Base-by-base conservation (phyloP, 1,139 yeast species). In the Maudiozyma humilis region DNA sequence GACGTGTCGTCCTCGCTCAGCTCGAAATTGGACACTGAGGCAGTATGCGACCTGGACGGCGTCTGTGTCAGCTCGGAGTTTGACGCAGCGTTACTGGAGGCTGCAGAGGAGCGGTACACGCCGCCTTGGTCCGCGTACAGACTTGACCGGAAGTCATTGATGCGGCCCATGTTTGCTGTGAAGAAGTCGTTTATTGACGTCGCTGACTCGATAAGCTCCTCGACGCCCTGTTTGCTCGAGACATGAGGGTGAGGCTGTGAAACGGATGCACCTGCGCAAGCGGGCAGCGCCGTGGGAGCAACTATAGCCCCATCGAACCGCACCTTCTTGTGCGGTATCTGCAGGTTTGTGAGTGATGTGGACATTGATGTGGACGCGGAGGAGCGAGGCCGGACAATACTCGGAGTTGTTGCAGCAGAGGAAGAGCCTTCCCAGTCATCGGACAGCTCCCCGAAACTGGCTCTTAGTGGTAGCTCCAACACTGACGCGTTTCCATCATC, bases 11-110 rank as follows among this genome's bases (percentile, higher is more conserved):
- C 42, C 15, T 54, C 60, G 38, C 59, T 55, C 34, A 55, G 44
- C 27, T 47, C 52, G 32, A 56, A 56, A 34, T 57, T 55, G 7
- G 61, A 54, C 20, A 44, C 46, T 2, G 60, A 54, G 2, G 55
- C 58, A 3, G 52, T 44, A 12, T 51, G 33, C 13, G 39, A 36
- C 23, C 39, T 14, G 29, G 3, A 25, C 12, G 10, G 4, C 27
- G 12, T 25, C 29, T 20, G 10, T 35, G 17, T 32, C 12, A 13
- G 13, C 17, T 14, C 2, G 3, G 16, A n/a, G 13, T 35, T n/a
- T 8, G 38, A 35, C 19, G 23, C 27, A 16, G 14, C 27, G 15
- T 35, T 32, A 14, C 35, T 32, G 2, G 35, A 4, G 5, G 15
- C 17, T 31, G 34, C 34, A 7, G 16, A 19, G 17, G n/a, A 13